These are phyloP conservation scores for Paradendryphiella salina DNA, from an alignment of 2,329 filamentous ascomycete genomes.

Conservation along the genomic window DNA sequence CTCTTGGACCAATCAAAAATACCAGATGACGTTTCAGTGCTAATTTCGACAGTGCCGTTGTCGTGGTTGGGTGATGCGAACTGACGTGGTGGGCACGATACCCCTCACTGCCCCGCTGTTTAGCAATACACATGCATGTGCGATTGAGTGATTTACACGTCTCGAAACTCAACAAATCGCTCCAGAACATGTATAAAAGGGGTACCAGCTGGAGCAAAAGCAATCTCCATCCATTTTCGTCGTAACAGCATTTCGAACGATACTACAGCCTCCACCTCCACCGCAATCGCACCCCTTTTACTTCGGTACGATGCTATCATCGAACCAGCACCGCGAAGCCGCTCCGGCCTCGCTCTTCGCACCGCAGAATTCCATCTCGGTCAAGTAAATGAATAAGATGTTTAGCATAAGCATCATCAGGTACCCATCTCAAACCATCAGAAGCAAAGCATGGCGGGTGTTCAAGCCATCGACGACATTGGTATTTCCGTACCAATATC, in stretches of 20 bases:
- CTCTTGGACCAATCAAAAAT: neutral
- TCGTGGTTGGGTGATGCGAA: constrained; percentile 1
- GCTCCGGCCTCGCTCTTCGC: constrained; percentile 5
- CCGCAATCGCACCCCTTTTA: neutral
- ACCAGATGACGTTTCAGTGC: neutral
- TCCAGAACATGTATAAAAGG: neutral
- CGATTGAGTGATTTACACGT: constrained; percentile 7
- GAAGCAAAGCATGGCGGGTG: constrained; percentile 30
- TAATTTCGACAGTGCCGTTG: no score
- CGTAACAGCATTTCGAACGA: no score
- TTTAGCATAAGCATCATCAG: constrained; percentile 15
- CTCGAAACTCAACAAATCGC: neutral
- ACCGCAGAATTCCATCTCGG: constrained; percentile 1
- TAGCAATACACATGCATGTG: constrained; percentile 12
- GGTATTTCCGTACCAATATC: neutral
- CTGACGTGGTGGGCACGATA: constrained; percentile 3
- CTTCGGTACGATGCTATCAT: constrained; percentile 21
- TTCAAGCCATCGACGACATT: constrained; percentile 10
- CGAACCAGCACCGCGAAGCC: constrained; percentile 11
- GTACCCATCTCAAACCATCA: constrained; percentile 25
- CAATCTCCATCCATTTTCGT: neutral
- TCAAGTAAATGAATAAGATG: constrained; percentile 17
- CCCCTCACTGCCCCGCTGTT: constrained; percentile 22
- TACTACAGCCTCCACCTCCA: no score
- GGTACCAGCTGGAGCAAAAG: constrained; percentile 4